Conservation (phyloP, 2,329 filamentous ascomycete genomes). For the Fusarium palustre region DNA sequence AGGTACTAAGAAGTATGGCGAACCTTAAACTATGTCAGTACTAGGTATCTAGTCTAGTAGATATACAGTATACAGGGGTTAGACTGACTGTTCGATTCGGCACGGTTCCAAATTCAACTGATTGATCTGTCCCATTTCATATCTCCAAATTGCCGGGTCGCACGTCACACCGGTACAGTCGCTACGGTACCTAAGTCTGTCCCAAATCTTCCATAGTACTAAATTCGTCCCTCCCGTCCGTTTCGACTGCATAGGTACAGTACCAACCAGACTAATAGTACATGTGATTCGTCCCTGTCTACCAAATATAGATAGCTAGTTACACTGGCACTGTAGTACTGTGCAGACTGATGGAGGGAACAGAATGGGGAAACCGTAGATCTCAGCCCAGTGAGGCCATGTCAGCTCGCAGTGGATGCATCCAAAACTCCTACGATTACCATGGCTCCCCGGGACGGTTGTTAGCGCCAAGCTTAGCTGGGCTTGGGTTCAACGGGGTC, state of each 20-base stretch:
- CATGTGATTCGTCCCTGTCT: not conserved
- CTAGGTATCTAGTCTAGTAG: too few relatives aligned
- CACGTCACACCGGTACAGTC: not conserved
- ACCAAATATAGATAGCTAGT: not conserved
- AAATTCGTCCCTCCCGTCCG: not conserved
- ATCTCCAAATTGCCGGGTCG: slow-evolving; percentile 14
- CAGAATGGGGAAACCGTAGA: slow-evolving; percentile 9
- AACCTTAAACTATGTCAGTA: slow-evolving; percentile 1
- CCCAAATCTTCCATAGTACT: not conserved
- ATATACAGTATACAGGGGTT: not conserved
- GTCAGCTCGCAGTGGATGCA: slow-evolving; percentile 21
- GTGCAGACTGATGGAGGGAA: not conserved
- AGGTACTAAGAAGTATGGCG: slow-evolving; percentile 19
- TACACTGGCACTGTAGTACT: not conserved
- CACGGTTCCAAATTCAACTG: not conserved
- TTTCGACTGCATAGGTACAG: not conserved
- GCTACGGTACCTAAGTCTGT: not conserved
- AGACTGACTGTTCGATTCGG: not conserved
- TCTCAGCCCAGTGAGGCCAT: slow-evolving; percentile 40
- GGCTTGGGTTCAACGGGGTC: not conserved
- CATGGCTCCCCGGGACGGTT: not conserved
- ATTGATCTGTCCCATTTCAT: slow-evolving; percentile 2
- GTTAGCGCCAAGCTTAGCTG: slow-evolving; percentile 5
- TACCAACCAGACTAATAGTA: not conserved
- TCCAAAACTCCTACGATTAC: slow-evolving; percentile 3